A percentile compares a stretch with the other conserved stretches of the same genome.
phyloP scores from a whole-genome alignment of 169 alveolate species.

The Babesia divergens region DNA sequence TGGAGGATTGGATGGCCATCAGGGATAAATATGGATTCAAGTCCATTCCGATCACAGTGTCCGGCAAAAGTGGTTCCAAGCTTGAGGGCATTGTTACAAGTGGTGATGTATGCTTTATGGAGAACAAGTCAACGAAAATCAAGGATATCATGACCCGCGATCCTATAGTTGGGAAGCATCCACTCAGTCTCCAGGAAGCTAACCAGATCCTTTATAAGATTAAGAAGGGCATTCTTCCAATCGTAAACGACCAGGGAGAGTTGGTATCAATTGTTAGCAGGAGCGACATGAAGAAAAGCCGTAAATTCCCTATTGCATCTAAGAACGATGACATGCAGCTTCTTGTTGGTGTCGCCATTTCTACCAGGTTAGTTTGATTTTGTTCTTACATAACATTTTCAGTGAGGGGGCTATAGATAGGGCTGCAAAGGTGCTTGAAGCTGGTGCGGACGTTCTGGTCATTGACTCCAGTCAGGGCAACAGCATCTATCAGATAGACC shows the following conservation, averaged over 20 bases:
- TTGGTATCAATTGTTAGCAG: slow-evolving; percentile 85
- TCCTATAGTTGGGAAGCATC: slow-evolving; percentile 78
- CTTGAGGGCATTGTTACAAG: slow-evolving; percentile 84
- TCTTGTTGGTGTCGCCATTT: slow-evolving; percentile 85
- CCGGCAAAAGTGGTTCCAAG: slow-evolving; percentile 83
- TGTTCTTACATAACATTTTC: background rate
- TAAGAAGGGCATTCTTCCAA: slow-evolving; percentile 84
- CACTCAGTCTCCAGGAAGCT: slow-evolving; percentile 82
- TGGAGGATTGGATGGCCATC: slow-evolving; percentile 76
- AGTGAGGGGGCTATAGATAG: slow-evolving; percentile 62
- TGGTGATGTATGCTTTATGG: slow-evolving; percentile 83
- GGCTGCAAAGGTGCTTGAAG: slow-evolving; percentile 64
- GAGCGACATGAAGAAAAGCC: slow-evolving; percentile 83
- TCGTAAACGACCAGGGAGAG: slow-evolving; percentile 79
- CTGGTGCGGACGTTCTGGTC: slow-evolving; percentile 78
- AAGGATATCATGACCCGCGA: slow-evolving; percentile 83
- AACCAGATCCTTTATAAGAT: slow-evolving; percentile 72
- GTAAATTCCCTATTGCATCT: slow-evolving; percentile 84
- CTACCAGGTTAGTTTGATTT: slow-evolving; percentile 59
- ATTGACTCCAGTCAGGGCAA: slow-evolving; percentile 93
- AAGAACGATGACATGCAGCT: slow-evolving; percentile 84
- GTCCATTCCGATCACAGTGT: slow-evolving; percentile 85
- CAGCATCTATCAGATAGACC: slow-evolving; percentile 84
- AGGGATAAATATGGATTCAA: slow-evolving; percentile 68
- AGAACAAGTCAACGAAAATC: slow-evolving; percentile 75